These are phyloP conservation scores for Alternaria alternata DNA, from an alignment of 2,329 filamentous ascomycete genomes.

Conservation along the genomic window DNA sequence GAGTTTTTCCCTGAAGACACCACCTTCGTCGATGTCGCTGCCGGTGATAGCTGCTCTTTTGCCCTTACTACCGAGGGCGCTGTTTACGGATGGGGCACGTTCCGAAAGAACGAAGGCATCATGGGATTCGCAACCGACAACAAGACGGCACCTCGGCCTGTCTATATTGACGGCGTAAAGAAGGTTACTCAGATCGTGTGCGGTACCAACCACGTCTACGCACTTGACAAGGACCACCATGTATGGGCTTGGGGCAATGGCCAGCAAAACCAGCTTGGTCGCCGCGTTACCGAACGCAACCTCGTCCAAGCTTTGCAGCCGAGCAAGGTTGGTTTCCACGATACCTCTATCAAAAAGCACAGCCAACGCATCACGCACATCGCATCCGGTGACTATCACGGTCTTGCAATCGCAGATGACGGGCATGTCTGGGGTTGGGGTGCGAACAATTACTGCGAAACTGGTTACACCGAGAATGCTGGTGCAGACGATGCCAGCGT, in stretches of 20 bases:
- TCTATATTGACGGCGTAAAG: slow-evolving; percentile 68
- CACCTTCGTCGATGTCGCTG: slow-evolving; percentile 71
- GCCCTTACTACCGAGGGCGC: slow-evolving; percentile 76
- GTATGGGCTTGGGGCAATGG: slow-evolving; percentile 77
- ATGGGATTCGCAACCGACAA: slow-evolving; percentile 67
- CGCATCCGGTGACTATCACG: slow-evolving; percentile 79
- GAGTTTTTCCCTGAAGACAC: slow-evolving; percentile 68
- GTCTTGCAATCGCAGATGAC: slow-evolving; percentile 75
- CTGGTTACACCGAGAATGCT: slow-evolving; percentile 69
- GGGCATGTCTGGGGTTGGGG: slow-evolving; percentile 83
- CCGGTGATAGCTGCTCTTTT: slow-evolving; percentile 78
- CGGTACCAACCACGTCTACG: slow-evolving; percentile 76
- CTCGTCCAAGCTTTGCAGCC: slow-evolving; percentile 64
- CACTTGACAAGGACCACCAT: slow-evolving; percentile 69
- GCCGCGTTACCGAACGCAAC: slow-evolving; percentile 68
- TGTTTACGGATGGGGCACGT: slow-evolving; percentile 86
- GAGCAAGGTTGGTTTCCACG: slow-evolving; percentile 64
- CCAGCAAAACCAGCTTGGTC: slow-evolving; percentile 75
- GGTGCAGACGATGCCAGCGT: slow-evolving; percentile 76
- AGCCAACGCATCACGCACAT: slow-evolving; percentile 67
- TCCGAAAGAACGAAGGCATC: slow-evolving; percentile 73
- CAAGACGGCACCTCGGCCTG: slow-evolving; percentile 53
- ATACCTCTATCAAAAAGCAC: slow-evolving; percentile 38
- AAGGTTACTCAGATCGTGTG: slow-evolving; percentile 71
- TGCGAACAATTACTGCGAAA: slow-evolving; percentile 86